Conservation (phyloP, 768 basidiomycete genomes). For the Trametes maxima region DNA sequence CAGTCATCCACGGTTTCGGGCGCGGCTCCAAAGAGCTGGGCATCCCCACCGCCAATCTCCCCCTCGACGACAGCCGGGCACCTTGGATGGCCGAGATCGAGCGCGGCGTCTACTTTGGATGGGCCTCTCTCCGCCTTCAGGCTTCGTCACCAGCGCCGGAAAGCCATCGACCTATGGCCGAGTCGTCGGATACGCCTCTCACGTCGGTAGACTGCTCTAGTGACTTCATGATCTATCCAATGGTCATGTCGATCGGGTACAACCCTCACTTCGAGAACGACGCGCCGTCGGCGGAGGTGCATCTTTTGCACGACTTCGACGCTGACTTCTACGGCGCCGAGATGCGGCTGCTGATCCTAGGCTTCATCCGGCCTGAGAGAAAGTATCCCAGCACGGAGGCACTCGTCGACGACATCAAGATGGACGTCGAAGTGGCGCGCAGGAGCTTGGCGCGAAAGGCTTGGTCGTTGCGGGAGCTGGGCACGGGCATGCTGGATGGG, state of each 20-base stretch:
- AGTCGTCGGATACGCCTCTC: slow-evolving; percentile 1
- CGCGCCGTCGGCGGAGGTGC: slow-evolving; percentile 33
- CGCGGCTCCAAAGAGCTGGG: slow-evolving; percentile 11
- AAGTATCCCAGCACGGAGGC: slow-evolving; percentile 9
- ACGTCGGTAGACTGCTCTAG: slow-evolving; percentile 5
- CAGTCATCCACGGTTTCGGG: not conserved
- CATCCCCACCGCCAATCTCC: slow-evolving; percentile 31
- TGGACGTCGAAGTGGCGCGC: slow-evolving; percentile 35
- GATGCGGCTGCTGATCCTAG: slow-evolving; percentile 29
- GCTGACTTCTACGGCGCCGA: slow-evolving; percentile 36
- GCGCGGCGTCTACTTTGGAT: slow-evolving; percentile 36
- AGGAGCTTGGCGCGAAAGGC: slow-evolving; percentile 35
- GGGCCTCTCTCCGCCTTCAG: not conserved
- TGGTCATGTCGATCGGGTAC: slow-evolving; percentile 37
- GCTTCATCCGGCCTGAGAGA: not conserved
- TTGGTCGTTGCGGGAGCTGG: slow-evolving; percentile 24
- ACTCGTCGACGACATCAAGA: slow-evolving; percentile 33
- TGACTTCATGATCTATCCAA: slow-evolving; percentile 33
- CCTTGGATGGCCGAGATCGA: slow-evolving; percentile 32
- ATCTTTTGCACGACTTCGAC: slow-evolving; percentile 33
- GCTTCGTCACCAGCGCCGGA: no score
- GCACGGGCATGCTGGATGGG: slow-evolving; percentile 22
- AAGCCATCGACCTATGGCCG: slow-evolving; percentile 29
- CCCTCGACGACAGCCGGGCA: slow-evolving; percentile 30
- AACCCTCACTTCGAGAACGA: slow-evolving; percentile 33